Evolutionary conservation across 176 grass and related monocot species (phyloP).

Genomic region (Cenchrus americanus): DNA sequence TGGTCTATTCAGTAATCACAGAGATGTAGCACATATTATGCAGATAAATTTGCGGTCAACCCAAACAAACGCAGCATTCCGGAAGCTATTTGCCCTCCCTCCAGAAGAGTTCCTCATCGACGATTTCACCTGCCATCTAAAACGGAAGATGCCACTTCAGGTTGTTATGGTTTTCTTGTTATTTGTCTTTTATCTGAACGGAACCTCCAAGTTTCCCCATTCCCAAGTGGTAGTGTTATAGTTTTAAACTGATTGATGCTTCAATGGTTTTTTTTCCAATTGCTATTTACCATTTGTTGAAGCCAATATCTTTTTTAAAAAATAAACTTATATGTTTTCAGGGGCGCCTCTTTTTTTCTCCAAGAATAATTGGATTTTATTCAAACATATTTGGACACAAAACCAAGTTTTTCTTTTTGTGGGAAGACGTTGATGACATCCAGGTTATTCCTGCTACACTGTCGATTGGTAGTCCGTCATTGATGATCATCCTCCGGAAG

Average conservation of each 20-base stretch:
- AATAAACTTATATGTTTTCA: constrained; percentile 31
- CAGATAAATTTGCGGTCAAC: constrained; percentile 88
- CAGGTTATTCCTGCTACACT: constrained; percentile 78
- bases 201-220: neutral
- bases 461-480: constrained; percentile 77
- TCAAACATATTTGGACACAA: constrained; percentile 96
- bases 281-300: constrained; percentile 34
- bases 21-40: constrained; percentile 8
- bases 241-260: neutral
- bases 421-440: constrained; percentile 96
- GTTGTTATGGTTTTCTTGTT: constrained; percentile 36
- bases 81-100: constrained; percentile 86
- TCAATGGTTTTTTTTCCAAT: neutral
- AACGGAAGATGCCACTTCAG: constrained; percentile 95
- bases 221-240: constrained; percentile 1
- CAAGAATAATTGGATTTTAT: constrained; percentile 97
- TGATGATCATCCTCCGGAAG: constrained; percentile 80
- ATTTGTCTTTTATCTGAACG: neutral
- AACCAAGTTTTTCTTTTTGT: constrained; percentile 99
- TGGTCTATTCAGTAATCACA: constrained; percentile 6
- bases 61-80: constrained; percentile 90
- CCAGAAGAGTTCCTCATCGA: constrained; percentile 97
- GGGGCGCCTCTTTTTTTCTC: constrained; percentile 94
- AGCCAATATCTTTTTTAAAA: neutral
- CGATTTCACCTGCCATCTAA: constrained; percentile 98